Evolutionary conservation across 106 monocot species (phyloP).

Genomic region (Ottelia alismoides): DNA sequence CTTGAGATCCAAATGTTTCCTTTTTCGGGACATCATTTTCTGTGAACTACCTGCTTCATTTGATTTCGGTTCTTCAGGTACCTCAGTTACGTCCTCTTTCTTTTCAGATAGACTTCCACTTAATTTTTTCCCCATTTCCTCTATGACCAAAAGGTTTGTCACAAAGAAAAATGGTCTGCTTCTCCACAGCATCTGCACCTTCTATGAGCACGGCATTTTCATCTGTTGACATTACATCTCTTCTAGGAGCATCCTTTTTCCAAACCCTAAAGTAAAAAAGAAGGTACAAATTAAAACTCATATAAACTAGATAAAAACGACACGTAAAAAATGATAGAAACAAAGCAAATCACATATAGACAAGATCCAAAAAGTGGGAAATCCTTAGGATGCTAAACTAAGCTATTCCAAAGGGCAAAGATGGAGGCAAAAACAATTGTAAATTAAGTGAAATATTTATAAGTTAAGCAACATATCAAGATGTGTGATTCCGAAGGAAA

Average conservation of each 20-base stretch:
- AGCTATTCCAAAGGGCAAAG: too few species aligned
- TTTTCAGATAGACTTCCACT: conserved; percentile 15
- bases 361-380: too few species aligned
- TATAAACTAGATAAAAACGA: background rate
- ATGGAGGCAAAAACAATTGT: too few species aligned
- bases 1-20: too few species aligned
- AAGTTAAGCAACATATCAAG: too few species aligned
- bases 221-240: conserved; percentile 1
- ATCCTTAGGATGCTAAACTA: too few species aligned
- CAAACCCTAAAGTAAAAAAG: conserved; percentile 14
- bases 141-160: conserved; percentile 5
- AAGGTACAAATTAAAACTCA: background rate
- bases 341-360: background rate
- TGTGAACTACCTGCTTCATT: background rate
- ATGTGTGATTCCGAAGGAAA: too few species aligned
- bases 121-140: conserved; percentile 16
- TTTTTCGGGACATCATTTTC: conserved; percentile 9
- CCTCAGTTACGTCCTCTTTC: conserved; percentile 10
- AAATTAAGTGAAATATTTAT: too few species aligned
- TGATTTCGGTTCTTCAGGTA: conserved; percentile 6
- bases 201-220: conserved; percentile 5
- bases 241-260: conserved; percentile 5
- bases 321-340: background rate
- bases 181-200: conserved; percentile 7
- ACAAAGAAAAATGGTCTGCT: conserved; percentile 8